A percentile compares a stretch with the other conserved stretches of the same genome.
These are phyloP conservation scores for Scedosporium dehoogii DNA, from an alignment of 2,329 filamentous ascomycete genomes.

Conservation along the genomic window DNA sequence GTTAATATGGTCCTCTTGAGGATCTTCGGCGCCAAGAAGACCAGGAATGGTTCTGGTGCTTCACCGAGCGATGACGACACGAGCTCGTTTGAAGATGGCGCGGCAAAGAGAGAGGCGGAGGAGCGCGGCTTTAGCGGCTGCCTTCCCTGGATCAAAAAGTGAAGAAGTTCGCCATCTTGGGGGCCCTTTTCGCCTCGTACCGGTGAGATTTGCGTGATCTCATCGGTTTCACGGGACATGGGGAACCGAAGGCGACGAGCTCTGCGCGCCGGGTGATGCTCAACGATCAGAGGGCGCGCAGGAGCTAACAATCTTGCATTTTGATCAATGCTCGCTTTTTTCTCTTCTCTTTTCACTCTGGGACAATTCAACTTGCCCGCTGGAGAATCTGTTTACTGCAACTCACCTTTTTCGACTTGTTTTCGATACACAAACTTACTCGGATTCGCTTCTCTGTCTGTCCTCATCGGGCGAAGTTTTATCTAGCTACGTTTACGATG, in stretches of 20 bases:
- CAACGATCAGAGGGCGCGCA: neutral
- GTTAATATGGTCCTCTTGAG: slow-evolving; percentile 58
- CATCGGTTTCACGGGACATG: neutral
- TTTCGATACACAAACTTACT: neutral
- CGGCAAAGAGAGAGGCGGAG: slow-evolving; percentile 45
- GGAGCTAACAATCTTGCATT: neutral
- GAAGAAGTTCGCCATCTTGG: neutral
- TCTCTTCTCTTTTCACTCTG: neutral
- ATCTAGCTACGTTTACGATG: neutral
- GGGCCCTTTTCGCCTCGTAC: neutral
- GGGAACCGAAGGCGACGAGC: neutral
- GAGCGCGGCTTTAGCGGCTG: slow-evolving; percentile 47
- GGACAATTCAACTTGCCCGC: slow-evolving; percentile 1
- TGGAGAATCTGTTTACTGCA: neutral
- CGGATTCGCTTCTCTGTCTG: neutral
- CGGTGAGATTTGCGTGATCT: neutral
- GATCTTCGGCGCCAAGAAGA: slow-evolving; percentile 43
- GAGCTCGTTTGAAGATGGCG: slow-evolving; percentile 46
- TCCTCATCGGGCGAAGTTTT: neutral
- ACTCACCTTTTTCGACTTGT: neutral
- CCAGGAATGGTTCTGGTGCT: slow-evolving; percentile 30
- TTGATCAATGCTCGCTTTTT: neutral
- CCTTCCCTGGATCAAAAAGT: slow-evolving; percentile 22
- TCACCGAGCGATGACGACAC: slow-evolving; percentile 19
- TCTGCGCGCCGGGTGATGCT: neutral